Evolutionary conservation across 2,329 filamentous ascomycete genomes (phyloP), one percentile per base, ranked within the genome.

Genomic region (Phialophora expanda): DNA sequence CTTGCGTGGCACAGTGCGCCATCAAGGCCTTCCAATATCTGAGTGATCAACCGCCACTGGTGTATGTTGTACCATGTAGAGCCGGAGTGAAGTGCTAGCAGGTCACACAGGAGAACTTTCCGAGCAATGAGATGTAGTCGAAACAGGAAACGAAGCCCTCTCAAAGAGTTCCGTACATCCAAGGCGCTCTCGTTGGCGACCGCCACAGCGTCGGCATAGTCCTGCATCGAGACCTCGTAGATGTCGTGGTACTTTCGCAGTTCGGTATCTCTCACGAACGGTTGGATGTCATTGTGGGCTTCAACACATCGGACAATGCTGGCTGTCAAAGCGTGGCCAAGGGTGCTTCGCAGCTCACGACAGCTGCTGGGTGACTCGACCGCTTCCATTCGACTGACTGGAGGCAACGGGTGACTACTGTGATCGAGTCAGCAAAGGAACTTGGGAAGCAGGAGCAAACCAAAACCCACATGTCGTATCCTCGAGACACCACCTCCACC

Each of bases 181-280:
- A 90, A 86, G 55, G 90, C 86, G n/a, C 82, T 79, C 51, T 87
- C 85, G 4, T 85, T 83, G 64, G 89, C 88, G 1, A 87, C 87
- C 51, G 84, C 80, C 70, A 88, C 84, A n/a, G 89, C 86, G 72
- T 92, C 89, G 22, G 86, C 84, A 41, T 92, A 86, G 75, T 93
- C 90, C 64, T 88, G 85, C 64, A 89, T 85, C 67, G 86, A 90
- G 66, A 94, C 87, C 70, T 93, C 91, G 75, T 94, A 93, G 66
- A 94, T 90, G 74, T 98, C 94, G 73, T 95, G 91, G 75, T 97
- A 96, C 78, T 93, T 95, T 72, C 96, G 92, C 51, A 99, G 80
- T 74, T 97, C 91, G 56, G 90, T 86, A 73, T 90, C 87, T 75
- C 93, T 89, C 1, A 93, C 87, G 62, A 96, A 87, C 0, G 85